Evolutionary conservation across 805 yeast genomes (phyloP).

Genomic region (Spathaspora arborariae): DNA sequence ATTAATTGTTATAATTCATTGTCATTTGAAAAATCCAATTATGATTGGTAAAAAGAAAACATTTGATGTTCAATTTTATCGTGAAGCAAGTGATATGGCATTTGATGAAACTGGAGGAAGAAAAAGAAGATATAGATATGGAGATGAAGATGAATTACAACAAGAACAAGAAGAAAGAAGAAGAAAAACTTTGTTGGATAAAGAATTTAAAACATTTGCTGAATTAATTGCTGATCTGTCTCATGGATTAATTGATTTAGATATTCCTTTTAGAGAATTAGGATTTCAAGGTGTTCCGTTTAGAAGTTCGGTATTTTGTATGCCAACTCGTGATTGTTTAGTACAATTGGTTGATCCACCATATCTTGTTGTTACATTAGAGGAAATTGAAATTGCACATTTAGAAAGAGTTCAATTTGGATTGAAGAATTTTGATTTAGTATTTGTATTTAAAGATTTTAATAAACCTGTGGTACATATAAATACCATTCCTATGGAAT

Average conservation of each 20-base stretch:
- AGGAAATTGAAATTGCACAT: conserved; percentile 91
- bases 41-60: conserved; percentile 96
- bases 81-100: conserved; percentile 94
- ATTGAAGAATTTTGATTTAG: conserved; percentile 91
- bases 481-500: conserved; percentile 91
- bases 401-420: conserved; percentile 98
- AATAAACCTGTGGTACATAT: conserved; percentile 83
- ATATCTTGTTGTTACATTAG: conserved; percentile 83
- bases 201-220: conserved; percentile 84
- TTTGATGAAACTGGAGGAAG: conserved; percentile 97
- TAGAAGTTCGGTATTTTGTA: conserved; percentile 88
- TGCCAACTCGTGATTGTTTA: conserved; percentile 96
- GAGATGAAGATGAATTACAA: conserved; percentile 97
- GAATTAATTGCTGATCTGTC: conserved; percentile 89
- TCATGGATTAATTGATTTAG: conserved; percentile 79
- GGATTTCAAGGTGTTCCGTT: conserved; percentile 98
- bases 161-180: conserved; percentile 98
- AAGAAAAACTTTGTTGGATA: conserved; percentile 84
- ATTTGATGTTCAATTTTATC: conserved; percentile 89
- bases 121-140: conserved; percentile 82
- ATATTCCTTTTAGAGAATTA: conserved; percentile 90
- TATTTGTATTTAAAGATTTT: conserved; percentile 94
- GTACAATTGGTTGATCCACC: conserved; percentile 95
- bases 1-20: conserved; percentile 85
- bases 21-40: conserved; percentile 87